phyloP scores from a whole-genome alignment of 176 grass and related monocot species.

The Olyra latifolia region DNA sequence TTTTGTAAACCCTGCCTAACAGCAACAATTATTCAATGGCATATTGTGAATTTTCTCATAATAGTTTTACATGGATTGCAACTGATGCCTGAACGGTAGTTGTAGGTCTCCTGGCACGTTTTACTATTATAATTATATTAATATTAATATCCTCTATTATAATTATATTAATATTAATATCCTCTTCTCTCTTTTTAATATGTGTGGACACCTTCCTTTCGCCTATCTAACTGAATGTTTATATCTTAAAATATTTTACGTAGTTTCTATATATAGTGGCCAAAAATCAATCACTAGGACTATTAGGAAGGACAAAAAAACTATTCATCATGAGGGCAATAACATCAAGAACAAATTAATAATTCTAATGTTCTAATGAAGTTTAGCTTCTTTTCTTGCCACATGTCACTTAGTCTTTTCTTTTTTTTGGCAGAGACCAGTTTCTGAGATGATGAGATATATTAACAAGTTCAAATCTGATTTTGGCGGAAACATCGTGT shows the following conservation, averaged over 20 bases:
- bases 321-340: slow-evolving; percentile 12
- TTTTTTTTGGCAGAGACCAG: slow-evolving; percentile 65
- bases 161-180: slow-evolving; percentile 6
- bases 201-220: not conserved
- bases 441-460: slow-evolving; percentile 88
- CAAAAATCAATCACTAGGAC: not conserved
- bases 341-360: not conserved
- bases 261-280: slow-evolving; percentile 1
- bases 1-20: too few relatives aligned
- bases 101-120: not conserved
- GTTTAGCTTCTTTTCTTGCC: slow-evolving; percentile 23
- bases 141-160: not conserved
- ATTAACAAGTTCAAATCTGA: slow-evolving; percentile 99
- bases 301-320: slow-evolving; percentile 8
- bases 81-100: not conserved
- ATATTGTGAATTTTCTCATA: too few relatives aligned
- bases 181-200: slow-evolving; percentile 12
- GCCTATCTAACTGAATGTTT: not conserved
- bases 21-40: too few relatives aligned
- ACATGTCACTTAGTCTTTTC: slow-evolving; percentile 15
- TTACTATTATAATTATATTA: not conserved
- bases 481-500: slow-evolving; percentile 82
- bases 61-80: not conserved
- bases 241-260: slow-evolving; percentile 1
- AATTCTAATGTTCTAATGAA: not conserved